Conservation (phyloP, 345 rosid genomes). For the Citropsis articulata region DNA sequence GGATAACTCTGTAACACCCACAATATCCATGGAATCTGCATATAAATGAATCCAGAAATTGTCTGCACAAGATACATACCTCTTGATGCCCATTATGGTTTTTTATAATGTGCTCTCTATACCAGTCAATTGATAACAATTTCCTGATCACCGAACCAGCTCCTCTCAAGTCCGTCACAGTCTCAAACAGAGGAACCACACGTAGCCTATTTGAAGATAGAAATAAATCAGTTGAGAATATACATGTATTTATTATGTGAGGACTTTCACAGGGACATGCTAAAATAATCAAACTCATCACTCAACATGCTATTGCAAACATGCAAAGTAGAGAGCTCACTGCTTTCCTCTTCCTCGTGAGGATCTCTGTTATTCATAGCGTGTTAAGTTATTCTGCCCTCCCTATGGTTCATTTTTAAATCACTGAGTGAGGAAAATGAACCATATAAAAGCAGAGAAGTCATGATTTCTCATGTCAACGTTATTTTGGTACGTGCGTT, state of each 20-base stretch:
- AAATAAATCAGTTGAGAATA: neutral
- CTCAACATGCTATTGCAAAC: neutral
- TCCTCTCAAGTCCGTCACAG: slow-evolving; percentile 82
- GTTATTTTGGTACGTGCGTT: neutral
- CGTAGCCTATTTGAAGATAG: slow-evolving; percentile 55
- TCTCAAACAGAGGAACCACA: slow-evolving; percentile 94
- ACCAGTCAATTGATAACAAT: slow-evolving; percentile 92
- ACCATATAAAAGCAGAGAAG: neutral
- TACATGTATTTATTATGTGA: neutral
- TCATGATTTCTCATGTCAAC: neutral
- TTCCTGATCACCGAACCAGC: slow-evolving; percentile 89
- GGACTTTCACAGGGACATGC: neutral
- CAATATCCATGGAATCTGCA: slow-evolving; percentile 1
- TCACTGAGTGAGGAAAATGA: neutral
- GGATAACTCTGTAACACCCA: slow-evolving; percentile 5
- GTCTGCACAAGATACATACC: slow-evolving; percentile 32
- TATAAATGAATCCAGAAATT: slow-evolving; percentile 1
- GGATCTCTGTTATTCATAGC: neutral
- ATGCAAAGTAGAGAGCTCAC: neutral
- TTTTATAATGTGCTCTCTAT: slow-evolving; percentile 66
- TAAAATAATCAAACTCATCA: neutral
- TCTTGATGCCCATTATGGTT: slow-evolving; percentile 94
- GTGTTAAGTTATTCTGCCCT: neutral
- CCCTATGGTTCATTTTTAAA: neutral
- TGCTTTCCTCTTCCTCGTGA: neutral